Evolutionary conservation across 2,329 filamentous ascomycete genomes (phyloP), one percentile per base, ranked within the genome.

Genomic region (Pseudopithomyces chartarum): DNA sequence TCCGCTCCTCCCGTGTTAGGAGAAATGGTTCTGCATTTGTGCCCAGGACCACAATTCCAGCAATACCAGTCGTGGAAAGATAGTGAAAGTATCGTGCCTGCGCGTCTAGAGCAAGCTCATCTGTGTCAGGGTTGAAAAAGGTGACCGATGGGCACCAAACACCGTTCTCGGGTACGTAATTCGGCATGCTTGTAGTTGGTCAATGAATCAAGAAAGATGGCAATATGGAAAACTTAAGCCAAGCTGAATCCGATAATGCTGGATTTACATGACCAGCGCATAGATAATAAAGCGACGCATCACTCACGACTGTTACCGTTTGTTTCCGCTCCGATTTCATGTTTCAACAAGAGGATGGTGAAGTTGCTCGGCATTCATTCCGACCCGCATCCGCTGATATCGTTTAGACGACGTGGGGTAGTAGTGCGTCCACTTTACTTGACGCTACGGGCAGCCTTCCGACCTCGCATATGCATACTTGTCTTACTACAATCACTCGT

Each of bases 1-100:
- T 67, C 26, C 76, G 75, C 56, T 80, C 77, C 38, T 73, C 68
- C 47, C 74, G 67, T 11, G 76, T 79, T 32, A 80, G 72, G 49
- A 79, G 65, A 56, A 79, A 76, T 17, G 77, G 75, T 55, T 79
- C 77, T 34, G 76, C 77, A 61, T 78, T 80, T 33, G 77, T 78
- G 22, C 62, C 60, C 32, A 79, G 68, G 36, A 79, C 70, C 3
- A 79, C 76, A 19, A 80, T 74, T 19, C 78, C 78, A 17, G 74
- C 71, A 17, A 80, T 72, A 6, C 70, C 69, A 44, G 78, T 74
- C 17, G 67, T 65, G n/a, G 74, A 73, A 22, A 80, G 71, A 62
- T 79, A 79, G 7, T 57, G 57, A 62, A 73, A 79, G 69, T 78
- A 79, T 58, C 73, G 72, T 19, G 68, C 58, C 61, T 79, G 78